Conservation (phyloP, 495 filamentous ascomycete species). For the Tetracladium setigerum region DNA sequence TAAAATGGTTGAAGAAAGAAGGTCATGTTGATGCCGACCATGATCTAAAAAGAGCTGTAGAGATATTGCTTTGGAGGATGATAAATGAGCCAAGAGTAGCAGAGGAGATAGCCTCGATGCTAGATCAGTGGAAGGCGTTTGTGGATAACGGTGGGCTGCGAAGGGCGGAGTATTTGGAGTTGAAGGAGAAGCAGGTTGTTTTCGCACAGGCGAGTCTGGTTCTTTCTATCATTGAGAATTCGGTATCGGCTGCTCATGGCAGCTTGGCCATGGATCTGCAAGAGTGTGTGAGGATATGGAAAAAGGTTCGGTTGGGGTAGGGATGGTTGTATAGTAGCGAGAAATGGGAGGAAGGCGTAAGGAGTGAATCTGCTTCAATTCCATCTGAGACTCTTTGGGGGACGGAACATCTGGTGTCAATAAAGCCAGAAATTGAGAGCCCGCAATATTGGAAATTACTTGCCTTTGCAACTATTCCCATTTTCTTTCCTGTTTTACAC, state of each 20-base stretch:
- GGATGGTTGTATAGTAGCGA: too few species aligned
- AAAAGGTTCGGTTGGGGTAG: conserved; percentile 46
- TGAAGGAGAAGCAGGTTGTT: conserved; percentile 33
- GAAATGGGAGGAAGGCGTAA: too few species aligned
- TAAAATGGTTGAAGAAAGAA: conserved; percentile 36
- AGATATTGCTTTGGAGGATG: conserved; percentile 46
- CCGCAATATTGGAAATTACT: too few species aligned
- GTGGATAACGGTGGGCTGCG: conserved; percentile 50
- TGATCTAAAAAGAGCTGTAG: conserved; percentile 34
- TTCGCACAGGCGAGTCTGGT: conserved; percentile 48
- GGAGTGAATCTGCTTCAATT: too few species aligned
- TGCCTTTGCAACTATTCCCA: too few species aligned
- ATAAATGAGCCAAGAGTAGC: conserved; percentile 41
- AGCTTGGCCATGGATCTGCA: conserved; percentile 51
- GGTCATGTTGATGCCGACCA: conserved; percentile 20
- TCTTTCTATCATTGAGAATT: conserved; percentile 42
- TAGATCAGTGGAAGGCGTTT: conserved; percentile 52
- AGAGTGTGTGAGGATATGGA: conserved; percentile 54
- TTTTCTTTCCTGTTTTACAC: too few species aligned
- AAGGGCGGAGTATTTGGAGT: conserved; percentile 36
- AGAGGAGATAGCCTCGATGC: conserved; percentile 34
- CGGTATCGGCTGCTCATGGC: conserved; percentile 37
- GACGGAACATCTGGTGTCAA: too few species aligned
- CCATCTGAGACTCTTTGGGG: too few species aligned
- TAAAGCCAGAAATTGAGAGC: too few species aligned